A percentile compares a stretch with the other conserved stretches of the same genome.
Evolutionary conservation across 2,329 filamentous ascomycete species (phyloP).

Genomic region (Cercospora berteroae): DNA sequence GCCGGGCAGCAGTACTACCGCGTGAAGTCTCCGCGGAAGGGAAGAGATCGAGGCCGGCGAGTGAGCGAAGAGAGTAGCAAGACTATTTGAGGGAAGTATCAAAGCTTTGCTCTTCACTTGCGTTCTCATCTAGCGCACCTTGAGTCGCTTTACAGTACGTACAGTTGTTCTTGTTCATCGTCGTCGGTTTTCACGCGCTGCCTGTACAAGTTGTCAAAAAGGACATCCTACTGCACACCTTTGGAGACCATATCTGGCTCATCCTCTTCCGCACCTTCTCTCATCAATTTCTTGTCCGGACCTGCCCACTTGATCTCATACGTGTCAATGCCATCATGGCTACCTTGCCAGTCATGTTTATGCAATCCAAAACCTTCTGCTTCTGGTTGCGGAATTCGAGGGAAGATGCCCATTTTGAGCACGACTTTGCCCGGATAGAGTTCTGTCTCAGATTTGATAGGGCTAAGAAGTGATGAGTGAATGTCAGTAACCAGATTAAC

Average conservation of each 20-base stretch:
- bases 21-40: neutral
- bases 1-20: neutral
- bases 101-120: neutral
- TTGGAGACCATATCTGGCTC: slow-evolving; percentile 10
- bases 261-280: slow-evolving; percentile 8
- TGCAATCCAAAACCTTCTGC: slow-evolving; percentile 47
- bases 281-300: slow-evolving; percentile 38
- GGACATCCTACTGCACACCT: neutral
- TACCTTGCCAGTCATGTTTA: slow-evolving; percentile 46
- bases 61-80: neutral
- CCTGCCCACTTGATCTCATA: slow-evolving; percentile 44
- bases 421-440: slow-evolving; percentile 45
- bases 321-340: slow-evolving; percentile 39
- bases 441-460: slow-evolving; percentile 48
- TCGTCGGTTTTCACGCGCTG: neutral
- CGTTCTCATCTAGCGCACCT: neutral
- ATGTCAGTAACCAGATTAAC: slow-evolving; percentile 1
- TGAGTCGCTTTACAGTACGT: neutral
- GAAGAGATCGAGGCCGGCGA: neutral
- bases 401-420: slow-evolving; percentile 53
- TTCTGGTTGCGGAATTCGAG: slow-evolving; percentile 48
- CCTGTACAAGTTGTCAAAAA: neutral
- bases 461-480: slow-evolving; percentile 36
- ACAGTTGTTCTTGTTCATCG: neutral
- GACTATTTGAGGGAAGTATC: neutral